Evolutionary conservation across 495 filamentous ascomycete genomes (phyloP).

Genomic region (Tuber microsphaerosporum): DNA sequence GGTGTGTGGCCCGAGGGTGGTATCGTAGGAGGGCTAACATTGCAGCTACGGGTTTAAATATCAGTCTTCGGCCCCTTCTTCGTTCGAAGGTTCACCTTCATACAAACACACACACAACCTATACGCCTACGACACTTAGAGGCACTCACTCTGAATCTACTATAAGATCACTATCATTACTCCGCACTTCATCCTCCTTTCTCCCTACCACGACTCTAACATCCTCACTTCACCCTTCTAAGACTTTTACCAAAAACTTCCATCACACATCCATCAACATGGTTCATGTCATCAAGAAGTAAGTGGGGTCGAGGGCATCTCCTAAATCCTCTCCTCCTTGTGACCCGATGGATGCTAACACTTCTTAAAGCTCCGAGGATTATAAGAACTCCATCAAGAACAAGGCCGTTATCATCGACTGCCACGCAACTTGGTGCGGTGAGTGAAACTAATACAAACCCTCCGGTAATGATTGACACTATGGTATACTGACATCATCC

Average conservation of each 20-base stretch:
- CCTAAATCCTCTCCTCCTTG: slow-evolving; percentile 5
- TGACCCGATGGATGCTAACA: not conserved
- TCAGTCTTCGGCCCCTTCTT: slow-evolving; percentile 15
- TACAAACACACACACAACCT: slow-evolving; percentile 1
- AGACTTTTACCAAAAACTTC: slow-evolving; percentile 13
- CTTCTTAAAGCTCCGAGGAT: slow-evolving; percentile 51
- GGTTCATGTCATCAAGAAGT: slow-evolving; percentile 13
- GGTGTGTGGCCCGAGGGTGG: slow-evolving; percentile 22
- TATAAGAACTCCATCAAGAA: slow-evolving; percentile 55
- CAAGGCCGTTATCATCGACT: slow-evolving; percentile 71
- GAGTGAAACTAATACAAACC: slow-evolving; percentile 7
- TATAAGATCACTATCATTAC: not conserved
- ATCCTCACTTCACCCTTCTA: slow-evolving; percentile 10
- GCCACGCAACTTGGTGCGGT: slow-evolving; percentile 86
- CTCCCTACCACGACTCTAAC: not conserved
- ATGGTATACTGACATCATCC: slow-evolving; percentile 9
- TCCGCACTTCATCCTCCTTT: slow-evolving; percentile 9
- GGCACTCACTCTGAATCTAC: slow-evolving; percentile 12
- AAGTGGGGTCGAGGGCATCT: not conserved
- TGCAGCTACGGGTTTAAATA: slow-evolving; percentile 24
- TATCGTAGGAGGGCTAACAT: not conserved
- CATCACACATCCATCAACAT: slow-evolving; percentile 23
- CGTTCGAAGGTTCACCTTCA: slow-evolving; percentile 14
- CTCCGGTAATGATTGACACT: not conserved
- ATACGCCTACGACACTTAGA: slow-evolving; percentile 21